Base-by-base conservation (phyloP, 2,329 filamentous ascomycete species). In the Microdochium bolleyi region DNA sequence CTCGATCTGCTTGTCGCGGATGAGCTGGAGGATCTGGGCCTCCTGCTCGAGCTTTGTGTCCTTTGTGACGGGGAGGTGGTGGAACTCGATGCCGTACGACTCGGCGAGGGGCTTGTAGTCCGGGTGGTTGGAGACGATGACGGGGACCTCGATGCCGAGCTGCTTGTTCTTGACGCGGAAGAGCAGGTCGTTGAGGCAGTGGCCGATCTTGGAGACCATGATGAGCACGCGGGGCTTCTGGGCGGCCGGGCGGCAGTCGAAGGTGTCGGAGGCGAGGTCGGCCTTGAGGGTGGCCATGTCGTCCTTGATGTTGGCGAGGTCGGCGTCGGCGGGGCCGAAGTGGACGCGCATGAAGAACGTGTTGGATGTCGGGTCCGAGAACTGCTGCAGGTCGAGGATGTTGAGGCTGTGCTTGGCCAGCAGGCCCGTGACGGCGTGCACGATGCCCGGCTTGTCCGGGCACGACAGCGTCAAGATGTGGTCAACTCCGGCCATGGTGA, bases 261-360 rank as follows among this genome's bases (percentile, higher is more conserved):
- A 90, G 44, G 58, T 48, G 24, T 84, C 75, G 7, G 41, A 16
- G n/a, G n/a, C 41, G 13, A 46, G 41, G n/a, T 16, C 16, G 13
- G 41, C 41, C 19, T 46, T 46, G 51, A 89, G 81, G 44, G 75
- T 69, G 25, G 74, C 70, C 61, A 92, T 85, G 7, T 80, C 77
- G 53, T 66, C 68, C 8, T 64, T 68, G 49, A 90, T 73, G 57
- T 79, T 70, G 21, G 74, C 74, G 41, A 30, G 27, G 49, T 74
- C 79, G 55, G 70, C 76, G 55, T 66, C 67, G 7, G 74, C 76
- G 55, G 86, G 80, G 10, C 83, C 85, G 62, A 92, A 92, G 69
- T 92, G 88, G 61, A 92, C 87, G 66, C 89, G 82, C 89, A 94
- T 92, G 74, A 94, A 94, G 76, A 94, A 94, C 54, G 80, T 85